Base-by-base conservation (phyloP, 164 flowering plant genomes). In the Chloranthus sessilifolius region DNA sequence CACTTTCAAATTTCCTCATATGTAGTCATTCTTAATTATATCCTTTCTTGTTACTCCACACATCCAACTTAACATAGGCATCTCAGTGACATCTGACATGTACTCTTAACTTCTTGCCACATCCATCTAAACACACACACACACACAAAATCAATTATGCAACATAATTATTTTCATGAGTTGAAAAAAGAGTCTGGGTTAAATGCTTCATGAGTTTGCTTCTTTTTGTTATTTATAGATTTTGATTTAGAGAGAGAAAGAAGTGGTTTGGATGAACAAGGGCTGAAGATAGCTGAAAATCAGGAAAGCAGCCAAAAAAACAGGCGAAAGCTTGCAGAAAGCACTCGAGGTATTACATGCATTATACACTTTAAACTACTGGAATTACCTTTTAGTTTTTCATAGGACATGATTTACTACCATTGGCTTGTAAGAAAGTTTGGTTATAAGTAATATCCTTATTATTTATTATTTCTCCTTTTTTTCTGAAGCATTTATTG, bases 221-320 rank as follows among this genome's bases (percentile, higher is more conserved):
- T 14, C 24, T 7, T 59, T 52, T 33, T 29, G 11, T 45, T 45
- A 12, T 57, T 52, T 46, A 14, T 71, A 94, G 99, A 94, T 2
- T 89, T 94, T 71, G 85, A 89, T 72, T 73, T 89, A 61, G 99
- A 94, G 74, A 89, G 80, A 70, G 99, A 94, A 62, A 87, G 76
- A 70, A 70, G 80, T 53, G 62, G 67, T 14, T 68, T 94, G 63
- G 97, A 94, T 71, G 99, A 94, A 44, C 99, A 89, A 67, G 99
- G 99, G 46, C 82, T 94, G 50, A 74, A 68, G 62, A 94, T 94
- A 41, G 95, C 96, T 59, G 99, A 89, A 66, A 94, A 94, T 71
- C 99, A 94, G 66, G 97, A 94, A 53, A 94, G 78, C 68, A 94
- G 99, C 68, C 96, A 84, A 72, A 89, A 85, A 59, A 94, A 87